phyloP scores from a whole-genome alignment of 140 eudicot species.

The Flaveria floridana region DNA sequence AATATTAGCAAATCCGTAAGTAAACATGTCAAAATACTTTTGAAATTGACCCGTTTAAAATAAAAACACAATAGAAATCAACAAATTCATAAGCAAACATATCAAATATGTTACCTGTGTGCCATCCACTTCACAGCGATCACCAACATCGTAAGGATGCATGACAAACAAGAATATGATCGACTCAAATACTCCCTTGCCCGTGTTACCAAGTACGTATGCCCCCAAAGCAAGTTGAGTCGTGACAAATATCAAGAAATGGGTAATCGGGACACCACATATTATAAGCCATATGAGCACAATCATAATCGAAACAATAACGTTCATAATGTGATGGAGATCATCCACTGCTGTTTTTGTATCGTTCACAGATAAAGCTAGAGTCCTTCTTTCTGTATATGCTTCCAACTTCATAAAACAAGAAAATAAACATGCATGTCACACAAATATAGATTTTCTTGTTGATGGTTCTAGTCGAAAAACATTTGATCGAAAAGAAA shows the following conservation, averaged over 20 bases:
- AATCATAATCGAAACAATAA: conserved; percentile 39
- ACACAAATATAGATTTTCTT: neutral
- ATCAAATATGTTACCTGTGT: conserved; percentile 40
- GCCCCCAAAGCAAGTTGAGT: conserved; percentile 53
- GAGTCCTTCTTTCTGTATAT: conserved; percentile 56
- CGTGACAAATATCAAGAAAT: conserved; percentile 52
- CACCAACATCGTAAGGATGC: conserved; percentile 79
- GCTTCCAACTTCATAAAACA: conserved; percentile 45
- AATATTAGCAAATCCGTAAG: neutral
- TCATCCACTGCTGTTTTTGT: conserved; percentile 75
- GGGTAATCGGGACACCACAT: conserved; percentile 43
- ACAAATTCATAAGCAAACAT: neutral
- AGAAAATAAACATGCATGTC: neutral
- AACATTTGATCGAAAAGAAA: neutral
- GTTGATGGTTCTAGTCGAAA: neutral
- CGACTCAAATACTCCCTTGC: conserved; percentile 61
- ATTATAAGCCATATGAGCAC: conserved; percentile 56
- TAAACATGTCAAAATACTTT: neutral
- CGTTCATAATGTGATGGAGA: conserved; percentile 53
- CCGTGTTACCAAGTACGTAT: conserved; percentile 57
- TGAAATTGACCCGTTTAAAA: neutral
- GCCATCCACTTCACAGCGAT: conserved; percentile 61
- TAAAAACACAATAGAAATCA: neutral
- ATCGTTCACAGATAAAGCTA: conserved; percentile 69
- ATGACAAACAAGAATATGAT: conserved; percentile 64